Conservation (phyloP, 345 rosid species). For the Geranium brycei region DNA sequence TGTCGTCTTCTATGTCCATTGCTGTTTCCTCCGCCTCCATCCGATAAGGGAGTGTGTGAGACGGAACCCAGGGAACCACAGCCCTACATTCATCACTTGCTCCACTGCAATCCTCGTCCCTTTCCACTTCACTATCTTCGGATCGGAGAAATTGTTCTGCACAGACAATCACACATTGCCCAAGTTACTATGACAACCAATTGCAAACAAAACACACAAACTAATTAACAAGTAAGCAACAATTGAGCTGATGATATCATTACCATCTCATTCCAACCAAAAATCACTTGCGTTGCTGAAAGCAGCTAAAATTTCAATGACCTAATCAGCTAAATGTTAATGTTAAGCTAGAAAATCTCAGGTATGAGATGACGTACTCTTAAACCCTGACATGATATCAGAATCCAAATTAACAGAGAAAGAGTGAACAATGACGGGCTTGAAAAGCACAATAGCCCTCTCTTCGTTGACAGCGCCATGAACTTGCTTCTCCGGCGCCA, state of each 20-base stretch:
- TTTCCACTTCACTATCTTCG: not conserved
- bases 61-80: conserved; percentile 51
- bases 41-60: conserved; percentile 15
- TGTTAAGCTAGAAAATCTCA: too few species aligned
- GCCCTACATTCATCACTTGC: conserved; percentile 23
- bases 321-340: too few species aligned
- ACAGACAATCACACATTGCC: not conserved
- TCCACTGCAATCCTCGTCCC: not conserved
- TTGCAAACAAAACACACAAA: too few species aligned
- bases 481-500: not conserved
- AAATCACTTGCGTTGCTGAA: too few species aligned
- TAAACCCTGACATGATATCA: conserved; percentile 33
- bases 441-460: conserved; percentile 54
- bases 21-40: conserved; percentile 39
- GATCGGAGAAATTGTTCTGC: conserved; percentile 28
- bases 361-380: conserved; percentile 24
- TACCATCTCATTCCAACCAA: too few species aligned
- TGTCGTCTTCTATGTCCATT: conserved; percentile 48
- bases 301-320: too few species aligned
- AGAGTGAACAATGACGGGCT: too few species aligned
- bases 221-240: too few species aligned
- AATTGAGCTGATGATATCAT: too few species aligned
- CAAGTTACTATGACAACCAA: too few species aligned
- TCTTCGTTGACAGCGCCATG: conserved; percentile 28
- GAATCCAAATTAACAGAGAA: conserved; percentile 27